These are phyloP conservation scores for Fimicolochytrium jonesii DNA, from an alignment of 192 early-diverging fungal genomes.

Conservation along the genomic window DNA sequence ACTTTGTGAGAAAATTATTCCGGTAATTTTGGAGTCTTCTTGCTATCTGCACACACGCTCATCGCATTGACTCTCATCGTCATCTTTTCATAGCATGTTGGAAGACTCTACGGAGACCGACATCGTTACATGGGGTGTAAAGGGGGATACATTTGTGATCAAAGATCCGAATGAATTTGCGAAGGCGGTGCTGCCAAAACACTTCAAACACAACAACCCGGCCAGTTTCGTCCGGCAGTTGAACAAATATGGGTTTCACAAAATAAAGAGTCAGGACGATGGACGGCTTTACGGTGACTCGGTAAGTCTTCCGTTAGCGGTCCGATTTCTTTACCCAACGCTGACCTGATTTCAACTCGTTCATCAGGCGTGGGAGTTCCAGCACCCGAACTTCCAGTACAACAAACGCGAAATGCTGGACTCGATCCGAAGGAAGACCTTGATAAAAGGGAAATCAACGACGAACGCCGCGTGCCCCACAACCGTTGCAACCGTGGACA, in stretches of 20 bases:
- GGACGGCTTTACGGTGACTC: constrained; percentile 39
- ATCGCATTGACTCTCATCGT: background rate
- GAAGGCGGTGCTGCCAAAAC: constrained; percentile 46
- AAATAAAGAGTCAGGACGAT: constrained; percentile 45
- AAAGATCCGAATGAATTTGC: constrained; percentile 79
- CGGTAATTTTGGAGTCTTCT: constrained; percentile 3
- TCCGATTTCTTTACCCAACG: background rate
- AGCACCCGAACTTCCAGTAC: constrained; percentile 78
- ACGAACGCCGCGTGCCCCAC: background rate
- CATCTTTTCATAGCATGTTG: constrained; percentile 55
- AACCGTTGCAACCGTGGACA: background rate
- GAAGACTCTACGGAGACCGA: constrained; percentile 57
- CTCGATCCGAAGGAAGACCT: constrained; percentile 63
- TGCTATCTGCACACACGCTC: too few relatives aligned
- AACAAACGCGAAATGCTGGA: constrained; percentile 64
- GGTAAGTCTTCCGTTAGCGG: constrained; percentile 7
- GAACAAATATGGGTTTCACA: constrained; percentile 91
- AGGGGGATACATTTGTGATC: constrained; percentile 84
- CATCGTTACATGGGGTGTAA: constrained; percentile 69
- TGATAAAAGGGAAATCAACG: constrained; percentile 6
- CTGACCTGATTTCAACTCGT: background rate
- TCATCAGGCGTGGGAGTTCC: constrained; percentile 78
- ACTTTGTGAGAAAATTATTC: constrained; percentile 33
- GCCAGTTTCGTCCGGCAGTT: constrained; percentile 55
- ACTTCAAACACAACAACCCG: constrained; percentile 66